Percentiles rank a stretch among this genome's conserved stretches.
Conservation (phyloP, 1,284 basidiomycete genomes). For the Cutaneotrichosporon sp. region DNA sequence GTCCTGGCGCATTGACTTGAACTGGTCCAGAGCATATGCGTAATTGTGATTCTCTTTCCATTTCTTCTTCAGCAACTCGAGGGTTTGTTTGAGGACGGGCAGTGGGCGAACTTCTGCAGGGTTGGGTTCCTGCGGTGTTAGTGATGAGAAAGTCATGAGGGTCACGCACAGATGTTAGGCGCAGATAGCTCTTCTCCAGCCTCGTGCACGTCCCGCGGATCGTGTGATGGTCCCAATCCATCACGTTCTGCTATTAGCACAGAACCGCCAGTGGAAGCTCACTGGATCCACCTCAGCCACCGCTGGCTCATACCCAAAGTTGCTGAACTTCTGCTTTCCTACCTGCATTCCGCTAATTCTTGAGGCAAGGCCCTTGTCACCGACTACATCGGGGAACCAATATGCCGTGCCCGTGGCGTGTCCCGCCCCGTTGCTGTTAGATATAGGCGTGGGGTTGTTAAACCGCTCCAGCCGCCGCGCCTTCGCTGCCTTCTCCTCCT, state of each 20-base stretch:
- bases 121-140: conserved; percentile 70
- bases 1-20: conserved; percentile 96
- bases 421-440: conserved; percentile 7
- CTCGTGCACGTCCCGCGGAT: conserved; percentile 87
- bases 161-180: conserved; percentile 76
- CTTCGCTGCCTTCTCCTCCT: conserved; percentile 38
- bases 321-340: conserved; percentile 39
- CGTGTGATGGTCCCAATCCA: conserved; percentile 93
- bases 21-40: conserved; percentile 93
- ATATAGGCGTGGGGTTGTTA: conserved; percentile 12
- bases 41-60: conserved; percentile 80
- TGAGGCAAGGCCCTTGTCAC: conserved; percentile 2
- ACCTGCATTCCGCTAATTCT: conserved; percentile 20
- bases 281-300: conserved; percentile 50
- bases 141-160: not conserved
- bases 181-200: conserved; percentile 92
- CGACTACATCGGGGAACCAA: conserved; percentile 29
- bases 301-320: conserved; percentile 36
- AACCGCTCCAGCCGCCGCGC: conserved; percentile 40
- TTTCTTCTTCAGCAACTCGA: conserved; percentile 78
- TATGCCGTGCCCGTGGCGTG: conserved; percentile 6
- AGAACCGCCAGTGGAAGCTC: conserved; percentile 13
- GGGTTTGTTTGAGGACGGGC: conserved; percentile 73
- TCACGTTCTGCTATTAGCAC: conserved; percentile 66
- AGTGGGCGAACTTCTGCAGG: conserved; percentile 91